Evolutionary conservation across 768 basidiomycete genomes (phyloP).

Genomic region (Udeniomyces megalosporus): DNA sequence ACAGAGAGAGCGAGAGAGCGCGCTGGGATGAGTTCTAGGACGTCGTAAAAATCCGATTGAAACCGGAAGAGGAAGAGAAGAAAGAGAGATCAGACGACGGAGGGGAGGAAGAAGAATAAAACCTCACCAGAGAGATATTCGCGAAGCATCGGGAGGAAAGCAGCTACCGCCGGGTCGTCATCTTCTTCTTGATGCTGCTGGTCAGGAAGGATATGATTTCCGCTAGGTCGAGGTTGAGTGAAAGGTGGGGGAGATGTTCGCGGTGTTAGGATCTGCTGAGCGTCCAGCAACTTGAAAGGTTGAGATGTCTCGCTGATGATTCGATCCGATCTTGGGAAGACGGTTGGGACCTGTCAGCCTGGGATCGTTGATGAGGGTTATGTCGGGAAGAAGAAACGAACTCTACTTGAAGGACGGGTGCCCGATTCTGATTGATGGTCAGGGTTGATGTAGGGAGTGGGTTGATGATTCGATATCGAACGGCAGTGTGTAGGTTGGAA

Average conservation of each 20-base stretch:
- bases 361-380: not conserved
- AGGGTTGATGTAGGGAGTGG: not conserved
- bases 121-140: constrained; percentile 26
- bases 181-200: constrained; percentile 14
- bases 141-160: constrained; percentile 29
- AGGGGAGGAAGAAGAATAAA: not conserved
- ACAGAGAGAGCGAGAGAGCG: not conserved
- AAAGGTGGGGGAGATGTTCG: not conserved
- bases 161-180: constrained; percentile 26
- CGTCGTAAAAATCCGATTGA: too few relatives aligned
- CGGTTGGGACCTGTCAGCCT: not conserved
- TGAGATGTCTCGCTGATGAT: not conserved
- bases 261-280: not conserved
- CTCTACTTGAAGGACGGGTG: not conserved
- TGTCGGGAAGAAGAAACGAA: not conserved
- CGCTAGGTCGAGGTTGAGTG: not conserved
- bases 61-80: not conserved
- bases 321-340: not conserved
- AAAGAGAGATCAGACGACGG: not conserved
- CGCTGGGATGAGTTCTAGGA: too few relatives aligned
- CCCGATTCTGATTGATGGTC: not conserved
- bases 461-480: constrained; percentile 1
- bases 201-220: not conserved
- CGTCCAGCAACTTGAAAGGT: not conserved
- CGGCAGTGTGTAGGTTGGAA: not conserved